These are phyloP conservation scores for Penicillium psychrosexuale DNA, from an alignment of 2,329 filamentous ascomycete genomes.

Conservation along the genomic window DNA sequence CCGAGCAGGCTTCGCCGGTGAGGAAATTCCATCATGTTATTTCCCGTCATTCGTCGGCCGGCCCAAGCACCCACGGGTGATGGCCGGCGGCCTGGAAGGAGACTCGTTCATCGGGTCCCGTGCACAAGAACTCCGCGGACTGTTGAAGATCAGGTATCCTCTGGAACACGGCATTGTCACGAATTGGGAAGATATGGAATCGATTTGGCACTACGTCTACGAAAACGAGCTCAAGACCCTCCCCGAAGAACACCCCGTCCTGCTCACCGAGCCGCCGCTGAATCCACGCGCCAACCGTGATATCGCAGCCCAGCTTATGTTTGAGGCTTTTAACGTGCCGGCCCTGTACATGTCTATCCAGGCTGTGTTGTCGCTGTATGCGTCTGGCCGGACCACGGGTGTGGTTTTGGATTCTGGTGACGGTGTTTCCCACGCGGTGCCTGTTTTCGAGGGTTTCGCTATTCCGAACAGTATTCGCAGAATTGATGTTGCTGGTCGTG, in stretches of 20 bases:
- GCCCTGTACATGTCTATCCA: constrained; percentile 96
- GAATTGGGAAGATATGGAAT: constrained; percentile 99
- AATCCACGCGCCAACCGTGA: constrained; percentile 96
- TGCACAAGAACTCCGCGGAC: constrained; percentile 82
- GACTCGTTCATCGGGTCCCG: constrained; percentile 95
- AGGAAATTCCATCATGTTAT: constrained; percentile 92
- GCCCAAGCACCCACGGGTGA: constrained; percentile 89
- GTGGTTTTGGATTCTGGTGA: constrained; percentile 95
- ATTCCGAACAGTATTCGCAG: constrained; percentile 92
- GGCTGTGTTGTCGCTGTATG: constrained; percentile 92
- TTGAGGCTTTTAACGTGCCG: constrained; percentile 98
- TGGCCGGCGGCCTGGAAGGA: constrained; percentile 94
- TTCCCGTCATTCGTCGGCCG: constrained; percentile 97
- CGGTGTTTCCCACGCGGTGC: constrained; percentile 94
- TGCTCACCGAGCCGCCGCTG: constrained; percentile 91
- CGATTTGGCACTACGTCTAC: constrained; percentile 98
- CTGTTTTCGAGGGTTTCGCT: constrained; percentile 96
- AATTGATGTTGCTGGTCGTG: constrained; percentile 92
- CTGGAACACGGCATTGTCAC: constrained; percentile 97
- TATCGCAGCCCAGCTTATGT: constrained; percentile 92
- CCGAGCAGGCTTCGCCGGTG: constrained; percentile 91
- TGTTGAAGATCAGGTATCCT: constrained; percentile 94
- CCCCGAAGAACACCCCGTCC: constrained; percentile 97
- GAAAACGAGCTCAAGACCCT: constrained; percentile 92
- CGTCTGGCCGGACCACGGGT: constrained; percentile 90